These are phyloP conservation scores for Vitis rotundifolia DNA, from an alignment of 164 flowering plant genomes.

Conservation along the genomic window DNA sequence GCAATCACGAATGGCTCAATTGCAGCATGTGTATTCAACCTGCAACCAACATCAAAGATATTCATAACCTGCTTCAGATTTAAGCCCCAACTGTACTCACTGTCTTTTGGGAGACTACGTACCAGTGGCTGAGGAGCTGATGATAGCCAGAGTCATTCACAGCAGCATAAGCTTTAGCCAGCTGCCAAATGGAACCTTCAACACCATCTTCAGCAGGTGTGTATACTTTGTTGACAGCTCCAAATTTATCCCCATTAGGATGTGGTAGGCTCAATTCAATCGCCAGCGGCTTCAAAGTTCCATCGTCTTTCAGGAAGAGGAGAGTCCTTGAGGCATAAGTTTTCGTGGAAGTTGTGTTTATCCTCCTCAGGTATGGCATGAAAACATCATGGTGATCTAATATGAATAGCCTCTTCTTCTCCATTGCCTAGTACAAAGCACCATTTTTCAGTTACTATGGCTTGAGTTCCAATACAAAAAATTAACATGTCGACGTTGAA, in stretches of 20 bases:
- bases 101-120: background rate
- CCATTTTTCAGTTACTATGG: background rate
- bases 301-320: conserved; percentile 53
- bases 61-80: background rate
- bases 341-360: conserved; percentile 52
- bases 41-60: conserved; percentile 12
- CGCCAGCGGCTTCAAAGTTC: conserved; percentile 57
- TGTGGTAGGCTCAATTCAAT: conserved; percentile 68
- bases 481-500: too few relatives aligned
- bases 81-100: background rate
- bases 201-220: conserved; percentile 53
- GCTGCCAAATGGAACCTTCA: conserved; percentile 52
- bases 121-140: conserved; percentile 62
- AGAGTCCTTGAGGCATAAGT: conserved; percentile 52
- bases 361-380: conserved; percentile 56
- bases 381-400: conserved; percentile 52
- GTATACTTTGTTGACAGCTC: conserved; percentile 43
- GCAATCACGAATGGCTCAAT: conserved; percentile 61
- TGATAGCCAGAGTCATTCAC: conserved; percentile 50
- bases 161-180: conserved; percentile 61
- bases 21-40: conserved; percentile 53
- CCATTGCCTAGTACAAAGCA: conserved; percentile 33
- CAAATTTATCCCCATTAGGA: conserved; percentile 45
- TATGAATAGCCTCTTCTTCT: conserved; percentile 39
- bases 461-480: too few relatives aligned